Conservation (phyloP, 2,329 filamentous ascomycete species). For the Cladosporium sp. region DNA sequence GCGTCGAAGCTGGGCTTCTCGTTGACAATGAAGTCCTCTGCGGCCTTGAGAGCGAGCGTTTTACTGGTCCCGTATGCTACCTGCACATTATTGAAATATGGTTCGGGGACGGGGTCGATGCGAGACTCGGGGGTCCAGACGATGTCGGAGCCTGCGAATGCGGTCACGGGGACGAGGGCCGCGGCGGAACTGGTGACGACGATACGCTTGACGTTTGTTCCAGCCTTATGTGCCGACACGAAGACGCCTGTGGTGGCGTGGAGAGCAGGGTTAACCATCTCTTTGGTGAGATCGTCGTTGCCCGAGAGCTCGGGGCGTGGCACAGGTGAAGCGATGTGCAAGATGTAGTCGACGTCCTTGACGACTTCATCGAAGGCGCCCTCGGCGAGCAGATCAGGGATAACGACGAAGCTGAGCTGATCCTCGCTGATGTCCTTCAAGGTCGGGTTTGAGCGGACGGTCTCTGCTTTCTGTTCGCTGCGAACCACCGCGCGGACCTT, state of each 20-base stretch:
- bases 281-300: conserved; percentile 18
- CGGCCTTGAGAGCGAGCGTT: conserved; percentile 20
- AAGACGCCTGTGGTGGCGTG: conserved; percentile 42
- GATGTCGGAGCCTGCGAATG: neutral
- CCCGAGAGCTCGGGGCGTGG: conserved; percentile 8
- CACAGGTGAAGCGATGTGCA: conserved; percentile 35
- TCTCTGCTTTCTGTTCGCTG: conserved; percentile 25
- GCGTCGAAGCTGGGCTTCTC: conserved; percentile 26
- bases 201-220: conserved; percentile 37
- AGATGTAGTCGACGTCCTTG: conserved; percentile 41
- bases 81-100: conserved; percentile 8
- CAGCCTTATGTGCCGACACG: conserved; percentile 36
- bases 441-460: conserved; percentile 22
- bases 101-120: neutral
- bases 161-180: conserved; percentile 4
- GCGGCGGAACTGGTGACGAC: conserved; percentile 39
- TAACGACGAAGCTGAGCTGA: conserved; percentile 29
- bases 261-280: conserved; percentile 29
- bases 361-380: conserved; percentile 46
- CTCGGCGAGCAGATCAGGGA: conserved; percentile 40
- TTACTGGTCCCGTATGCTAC: conserved; percentile 24
- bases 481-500: conserved; percentile 31
- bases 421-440: conserved; percentile 3
- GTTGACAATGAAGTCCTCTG: conserved; percentile 21
- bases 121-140: neutral